Evolutionary conservation across 345 rosid genomes (phyloP), one percentile per base, ranked within the genome.

Genomic region (Moricandia moricandioides): DNA sequence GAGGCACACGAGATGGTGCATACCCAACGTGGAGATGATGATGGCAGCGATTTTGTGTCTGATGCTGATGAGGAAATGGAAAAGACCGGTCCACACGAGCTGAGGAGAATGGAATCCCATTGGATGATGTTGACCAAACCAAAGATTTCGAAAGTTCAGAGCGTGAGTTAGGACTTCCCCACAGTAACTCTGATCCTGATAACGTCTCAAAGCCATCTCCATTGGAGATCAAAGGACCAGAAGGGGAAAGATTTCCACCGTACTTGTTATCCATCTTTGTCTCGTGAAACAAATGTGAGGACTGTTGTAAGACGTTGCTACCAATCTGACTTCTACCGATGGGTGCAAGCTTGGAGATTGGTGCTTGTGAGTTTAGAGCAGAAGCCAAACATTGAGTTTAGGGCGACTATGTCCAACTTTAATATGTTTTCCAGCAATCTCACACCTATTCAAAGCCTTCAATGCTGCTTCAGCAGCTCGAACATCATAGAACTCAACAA

Each of bases 391-490:
- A 39, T 17, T 29, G 33, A 11, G 9, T 11, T 27, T 93, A 70
- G 96, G 96, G 47, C 96, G 93, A 79, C 96, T 90, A 70, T 91
- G 96, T 78, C 88, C 96, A 70, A 90, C 91, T 79, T 90, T 90
- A 56, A 90, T 87, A 75, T 91, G 91, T 65, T 90, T 90, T 29
- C 96, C 96, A 62, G 88, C 96, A 78, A 90, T 88, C 78, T 90
- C 96, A 76, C 91, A 85, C 79, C 91, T 81, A 75, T 90, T 90
- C 49, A 90, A 84, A 34, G 89, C 82, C 78, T 87, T 88, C 2
- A 90, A 83, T 18, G 96, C 96, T 63, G 88, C 88, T 79, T 90
- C 96, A 37, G 96, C 93, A 11, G 87, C 91, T 81, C 96, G 84
- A 43, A 88, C 91, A 76, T 90, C 96, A 77, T 85, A 90, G 69